Conservation (phyloP, 805 yeast genomes). For the Wickerhamomyces chambardii region DNA sequence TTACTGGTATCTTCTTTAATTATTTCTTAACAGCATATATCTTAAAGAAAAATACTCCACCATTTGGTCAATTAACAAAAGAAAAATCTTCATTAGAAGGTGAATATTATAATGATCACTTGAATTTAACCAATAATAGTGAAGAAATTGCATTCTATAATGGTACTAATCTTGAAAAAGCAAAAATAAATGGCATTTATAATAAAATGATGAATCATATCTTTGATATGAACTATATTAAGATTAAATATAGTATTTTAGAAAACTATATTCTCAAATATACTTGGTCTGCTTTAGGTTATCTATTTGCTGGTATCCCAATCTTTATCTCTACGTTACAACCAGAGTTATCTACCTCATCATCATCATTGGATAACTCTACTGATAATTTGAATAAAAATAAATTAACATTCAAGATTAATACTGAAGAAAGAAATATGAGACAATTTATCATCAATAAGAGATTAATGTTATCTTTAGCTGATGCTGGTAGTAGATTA, state of each 20-base stretch:
- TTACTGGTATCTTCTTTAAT: slow-evolving; percentile 71
- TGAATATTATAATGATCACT: slow-evolving; percentile 77
- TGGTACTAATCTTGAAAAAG: slow-evolving; percentile 74
- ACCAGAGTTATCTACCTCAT: no score
- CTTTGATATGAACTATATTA: slow-evolving; percentile 42
- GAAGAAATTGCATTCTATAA: slow-evolving; percentile 94
- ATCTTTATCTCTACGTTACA: slow-evolving; percentile 52
- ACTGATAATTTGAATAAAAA: slow-evolving; percentile 2
- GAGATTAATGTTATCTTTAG: slow-evolving; percentile 80
- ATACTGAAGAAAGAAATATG: slow-evolving; percentile 51
- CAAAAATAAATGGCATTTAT: slow-evolving; percentile 53
- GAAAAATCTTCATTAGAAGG: slow-evolving; percentile 77
- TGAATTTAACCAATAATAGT: slow-evolving; percentile 77
- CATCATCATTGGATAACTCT: no score
- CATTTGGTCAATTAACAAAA: slow-evolving; percentile 73
- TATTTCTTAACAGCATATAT: slow-evolving; percentile 73
- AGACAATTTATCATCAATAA: slow-evolving; percentile 86
- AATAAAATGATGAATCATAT: slow-evolving; percentile 45
- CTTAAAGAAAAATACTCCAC: slow-evolving; percentile 69
- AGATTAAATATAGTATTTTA: slow-evolving; percentile 60
- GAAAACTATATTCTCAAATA: slow-evolving; percentile 87
- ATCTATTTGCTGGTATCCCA: slow-evolving; percentile 83
- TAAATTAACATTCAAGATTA: slow-evolving; percentile 7
- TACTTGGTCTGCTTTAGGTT: slow-evolving; percentile 95
- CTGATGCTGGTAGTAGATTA: slow-evolving; percentile 91